Evolutionary conservation across 2,329 filamentous ascomycete genomes (phyloP).

Genomic region (Fusarium palustre): DNA sequence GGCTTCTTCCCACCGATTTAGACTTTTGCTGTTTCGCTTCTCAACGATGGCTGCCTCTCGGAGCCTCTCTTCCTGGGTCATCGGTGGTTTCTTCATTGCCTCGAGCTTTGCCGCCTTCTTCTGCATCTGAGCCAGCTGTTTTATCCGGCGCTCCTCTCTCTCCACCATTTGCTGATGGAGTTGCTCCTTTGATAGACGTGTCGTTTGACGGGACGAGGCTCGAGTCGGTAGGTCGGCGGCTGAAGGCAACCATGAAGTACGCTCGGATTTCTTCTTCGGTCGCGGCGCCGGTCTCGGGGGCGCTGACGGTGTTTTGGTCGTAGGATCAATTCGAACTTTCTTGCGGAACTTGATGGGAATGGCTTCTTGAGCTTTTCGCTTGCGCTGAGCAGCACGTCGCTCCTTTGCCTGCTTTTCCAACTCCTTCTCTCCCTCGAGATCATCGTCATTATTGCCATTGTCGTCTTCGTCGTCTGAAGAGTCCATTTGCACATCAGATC

Average conservation of each 20-base stretch:
- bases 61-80: slow-evolving; percentile 89
- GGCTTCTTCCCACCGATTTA: slow-evolving; percentile 93
- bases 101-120: slow-evolving; percentile 76
- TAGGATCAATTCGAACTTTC: slow-evolving; percentile 78
- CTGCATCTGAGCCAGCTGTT: slow-evolving; percentile 76
- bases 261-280: slow-evolving; percentile 71
- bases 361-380: slow-evolving; percentile 82
- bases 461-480: slow-evolving; percentile 88
- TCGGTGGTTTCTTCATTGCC: slow-evolving; percentile 79
- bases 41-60: slow-evolving; percentile 86
- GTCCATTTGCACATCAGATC: slow-evolving; percentile 85
- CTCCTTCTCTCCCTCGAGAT: slow-evolving; percentile 88
- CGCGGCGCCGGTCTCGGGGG: slow-evolving; percentile 58
- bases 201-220: slow-evolving; percentile 69
- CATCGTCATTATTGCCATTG: slow-evolving; percentile 70
- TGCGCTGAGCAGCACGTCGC: slow-evolving; percentile 74
- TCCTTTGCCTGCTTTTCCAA: slow-evolving; percentile 80
- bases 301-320: slow-evolving; percentile 52
- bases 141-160: slow-evolving; percentile 75
- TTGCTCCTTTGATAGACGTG: slow-evolving; percentile 69
- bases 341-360: slow-evolving; percentile 78
- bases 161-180: slow-evolving; percentile 79
- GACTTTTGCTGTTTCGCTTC: slow-evolving; percentile 85
- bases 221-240: slow-evolving; percentile 67
- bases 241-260: slow-evolving; percentile 68